Percentiles rank a stretch among this genome's conserved stretches.
phyloP scores from a whole-genome alignment of 306 rosid genomes.

The Prinsepia uniflora region DNA sequence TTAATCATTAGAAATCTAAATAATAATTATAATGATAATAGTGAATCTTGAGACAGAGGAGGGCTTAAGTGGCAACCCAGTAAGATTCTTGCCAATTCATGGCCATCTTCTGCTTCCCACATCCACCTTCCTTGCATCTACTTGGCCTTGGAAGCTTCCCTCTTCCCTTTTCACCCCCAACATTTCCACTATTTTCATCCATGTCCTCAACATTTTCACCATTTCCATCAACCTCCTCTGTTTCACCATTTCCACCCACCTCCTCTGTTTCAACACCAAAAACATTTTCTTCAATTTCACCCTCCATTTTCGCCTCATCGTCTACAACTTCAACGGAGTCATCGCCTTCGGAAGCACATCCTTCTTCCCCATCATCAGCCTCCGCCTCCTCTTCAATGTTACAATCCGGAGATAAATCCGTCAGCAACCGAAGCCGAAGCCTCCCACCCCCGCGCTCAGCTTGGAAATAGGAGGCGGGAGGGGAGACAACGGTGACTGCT shows the following conservation, averaged over 20 bases:
- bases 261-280: background rate
- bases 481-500: slow-evolving; percentile 37
- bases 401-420: background rate
- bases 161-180: slow-evolving; percentile 39
- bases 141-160: slow-evolving; percentile 40
- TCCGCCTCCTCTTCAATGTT: background rate
- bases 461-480: slow-evolving; percentile 32
- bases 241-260: background rate
- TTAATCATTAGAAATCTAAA: slow-evolving; percentile 21
- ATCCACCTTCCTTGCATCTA: slow-evolving; percentile 63
- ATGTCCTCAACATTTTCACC: slow-evolving; percentile 18
- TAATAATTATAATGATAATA: slow-evolving; percentile 5
- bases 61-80: slow-evolving; percentile 27
- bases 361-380: slow-evolving; percentile 15
- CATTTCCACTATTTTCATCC: slow-evolving; percentile 36
- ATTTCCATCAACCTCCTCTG: slow-evolving; percentile 11
- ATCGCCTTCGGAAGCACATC: background rate
- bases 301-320: background rate
- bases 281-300: background rate
- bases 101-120: slow-evolving; percentile 30
- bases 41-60: slow-evolving; percentile 18
- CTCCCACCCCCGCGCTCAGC: slow-evolving; percentile 63
- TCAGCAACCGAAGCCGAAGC: slow-evolving; percentile 47
- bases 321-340: background rate
- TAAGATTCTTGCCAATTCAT: slow-evolving; percentile 42